Base-by-base conservation (phyloP, 129 eudicot genomes). In the Cynara cardunculus region DNA sequence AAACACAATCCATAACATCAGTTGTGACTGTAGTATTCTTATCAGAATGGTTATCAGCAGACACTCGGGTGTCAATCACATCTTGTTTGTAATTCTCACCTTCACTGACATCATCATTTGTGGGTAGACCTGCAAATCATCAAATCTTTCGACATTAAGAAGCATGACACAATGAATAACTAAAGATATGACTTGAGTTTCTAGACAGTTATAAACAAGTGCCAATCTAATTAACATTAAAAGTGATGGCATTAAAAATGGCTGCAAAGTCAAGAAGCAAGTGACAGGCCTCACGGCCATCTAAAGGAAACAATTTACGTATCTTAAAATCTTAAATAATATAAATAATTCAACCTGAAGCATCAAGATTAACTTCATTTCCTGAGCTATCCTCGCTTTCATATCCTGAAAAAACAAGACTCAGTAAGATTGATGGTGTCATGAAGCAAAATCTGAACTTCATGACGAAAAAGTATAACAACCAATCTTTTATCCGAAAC, bases 371-470 rank as follows among this genome's bases (percentile, higher is more conserved):
- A 86, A 90, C 91, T 87, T 90, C 97, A 83, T 94, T 84, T 69
- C 72, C 96, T 0, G 97, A 92, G 87, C 97, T 90, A 69, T 94
- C 96, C 80, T 94, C 97, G 69, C 96, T 94, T 77, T 92, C 98
- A 78, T 94, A 92, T 49, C 98, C 98, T 94, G 89, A 32, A 84
- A 44, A 9, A 72, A 78, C 35, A 77, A 3, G 13, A 73, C 21
- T 22, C 26, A 0, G 24, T 74, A 30, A 67, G 62, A 44, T 62
- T 4, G 3, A 72, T n/a, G 25, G 22, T 25, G n/a, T 67, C 35
- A 30, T 1, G 12, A 82, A 82, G 32, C 66, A 72, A 62, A 72
- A 80, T 31, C 0, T 14, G 13, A 80, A 71, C 65, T 76, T 62
- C 14, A 62, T 5, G 14, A 21, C 28, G 28, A 27, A 71, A 2